Evolutionary conservation across 2,329 filamentous ascomycete species (phyloP).

Genomic region (Diplodia corticola): DNA sequence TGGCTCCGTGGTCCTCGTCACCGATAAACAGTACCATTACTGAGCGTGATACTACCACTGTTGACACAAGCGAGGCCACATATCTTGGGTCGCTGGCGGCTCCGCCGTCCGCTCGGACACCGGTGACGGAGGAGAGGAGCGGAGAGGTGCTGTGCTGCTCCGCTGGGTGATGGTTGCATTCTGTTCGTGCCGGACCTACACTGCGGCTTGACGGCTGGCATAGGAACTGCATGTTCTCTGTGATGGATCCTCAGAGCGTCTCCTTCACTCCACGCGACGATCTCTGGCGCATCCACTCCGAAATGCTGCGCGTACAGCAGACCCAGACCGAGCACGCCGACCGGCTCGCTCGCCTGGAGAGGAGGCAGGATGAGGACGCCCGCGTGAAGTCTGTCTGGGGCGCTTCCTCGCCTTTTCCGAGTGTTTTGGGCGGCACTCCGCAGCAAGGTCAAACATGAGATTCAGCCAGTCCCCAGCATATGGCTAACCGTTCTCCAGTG

Average conservation of each 20-base stretch:
- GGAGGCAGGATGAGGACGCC: constrained; percentile 63
- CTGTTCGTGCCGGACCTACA: constrained; percentile 2
- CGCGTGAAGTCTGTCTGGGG: constrained; percentile 83
- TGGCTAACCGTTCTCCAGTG: constrained; percentile 54
- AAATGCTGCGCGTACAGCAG: constrained; percentile 62
- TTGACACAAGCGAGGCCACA: not conserved
- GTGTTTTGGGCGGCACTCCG: constrained; percentile 75
- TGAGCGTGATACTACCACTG: not conserved
- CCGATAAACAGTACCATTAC: not conserved
- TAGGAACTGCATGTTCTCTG: constrained; percentile 25
- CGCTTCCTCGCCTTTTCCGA: constrained; percentile 83
- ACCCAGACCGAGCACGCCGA: constrained; percentile 63
- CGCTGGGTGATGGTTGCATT: constrained; percentile 12
- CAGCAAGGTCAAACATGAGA: constrained; percentile 68
- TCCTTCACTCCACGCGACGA: constrained; percentile 65
- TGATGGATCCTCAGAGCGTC: constrained; percentile 64
- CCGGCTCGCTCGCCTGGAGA: constrained; percentile 61
- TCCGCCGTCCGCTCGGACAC: constrained; percentile 28
- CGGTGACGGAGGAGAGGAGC: constrained; percentile 28
- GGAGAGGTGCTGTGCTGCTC: constrained; percentile 19
- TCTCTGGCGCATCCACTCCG: constrained; percentile 64
- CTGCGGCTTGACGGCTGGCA: constrained; percentile 5
- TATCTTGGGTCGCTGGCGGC: constrained; percentile 26
- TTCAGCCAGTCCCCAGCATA: constrained; percentile 7
- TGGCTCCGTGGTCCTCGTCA: not conserved